Conservation (phyloP, 2,329 filamentous ascomycete genomes). For the Fusarium duplospermum region DNA sequence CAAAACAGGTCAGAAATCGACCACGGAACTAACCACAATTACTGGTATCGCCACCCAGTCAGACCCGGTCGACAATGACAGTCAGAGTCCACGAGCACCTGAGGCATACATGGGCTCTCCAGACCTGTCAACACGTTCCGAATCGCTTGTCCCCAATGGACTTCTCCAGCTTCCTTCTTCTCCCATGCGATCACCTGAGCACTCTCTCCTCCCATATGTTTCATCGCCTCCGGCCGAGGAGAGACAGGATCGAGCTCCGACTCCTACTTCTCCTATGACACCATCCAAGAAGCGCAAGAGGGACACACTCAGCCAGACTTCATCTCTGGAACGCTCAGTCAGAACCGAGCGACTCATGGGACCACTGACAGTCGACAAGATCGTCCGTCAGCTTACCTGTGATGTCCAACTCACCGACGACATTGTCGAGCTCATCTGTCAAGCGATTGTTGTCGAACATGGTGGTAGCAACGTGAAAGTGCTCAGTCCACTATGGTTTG, state of each 20-base stretch:
- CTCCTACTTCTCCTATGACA: not conserved
- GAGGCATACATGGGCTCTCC: not conserved
- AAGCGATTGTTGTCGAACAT: not conserved
- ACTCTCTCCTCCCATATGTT: not conserved
- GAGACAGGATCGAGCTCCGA: not conserved
- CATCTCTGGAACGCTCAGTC: not conserved
- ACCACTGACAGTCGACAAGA: not conserved
- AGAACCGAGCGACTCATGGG: not conserved
- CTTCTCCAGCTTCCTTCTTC: not conserved
- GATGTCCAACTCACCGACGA: not conserved
- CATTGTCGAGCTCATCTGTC: not conserved
- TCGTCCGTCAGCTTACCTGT: not conserved
- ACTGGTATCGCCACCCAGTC: not conserved
- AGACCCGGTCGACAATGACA: not conserved
- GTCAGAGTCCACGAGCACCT: not conserved
- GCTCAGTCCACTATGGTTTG: conserved; percentile 16
- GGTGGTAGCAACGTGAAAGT: not conserved
- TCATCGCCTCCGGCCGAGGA: not conserved
- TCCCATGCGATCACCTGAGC: not conserved
- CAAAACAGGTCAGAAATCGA: not conserved
- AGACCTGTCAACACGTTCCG: not conserved
- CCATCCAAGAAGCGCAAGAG: conserved; percentile 10
- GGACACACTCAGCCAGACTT: not conserved
- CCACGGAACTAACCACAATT: not conserved
- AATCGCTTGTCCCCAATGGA: not conserved